Conservation (phyloP, 2,329 filamentous ascomycete species). For the Colletotrichum liaoningense region DNA sequence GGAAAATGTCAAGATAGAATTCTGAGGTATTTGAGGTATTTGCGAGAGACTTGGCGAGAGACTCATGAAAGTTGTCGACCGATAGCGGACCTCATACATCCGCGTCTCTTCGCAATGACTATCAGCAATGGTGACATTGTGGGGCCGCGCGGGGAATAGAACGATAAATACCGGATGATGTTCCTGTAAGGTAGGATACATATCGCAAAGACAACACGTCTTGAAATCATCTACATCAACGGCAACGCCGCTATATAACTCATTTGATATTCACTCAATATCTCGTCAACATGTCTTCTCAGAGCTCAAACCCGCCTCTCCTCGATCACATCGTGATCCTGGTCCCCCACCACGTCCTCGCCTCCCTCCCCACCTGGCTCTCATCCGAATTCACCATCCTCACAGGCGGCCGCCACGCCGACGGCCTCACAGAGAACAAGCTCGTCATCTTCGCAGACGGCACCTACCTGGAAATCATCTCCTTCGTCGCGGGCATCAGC, state of each 20-base stretch:
- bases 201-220: not conserved
- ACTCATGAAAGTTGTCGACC: not conserved
- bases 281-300: slow-evolving; percentile 11
- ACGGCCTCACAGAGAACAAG: slow-evolving; percentile 69
- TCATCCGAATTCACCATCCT: slow-evolving; percentile 66
- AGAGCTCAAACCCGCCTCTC: slow-evolving; percentile 39
- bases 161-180: slow-evolving; percentile 17
- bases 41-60: not conserved
- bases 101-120: slow-evolving; percentile 17
- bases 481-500: slow-evolving; percentile 57
- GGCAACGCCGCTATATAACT: too few relatives aligned
- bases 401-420: slow-evolving; percentile 71
- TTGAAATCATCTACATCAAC: not conserved
- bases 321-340: slow-evolving; percentile 76
- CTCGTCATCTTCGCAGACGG: slow-evolving; percentile 73
- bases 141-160: slow-evolving; percentile 32
- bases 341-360: slow-evolving; percentile 62
- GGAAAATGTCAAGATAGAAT: too few relatives aligned
- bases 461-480: slow-evolving; percentile 74
- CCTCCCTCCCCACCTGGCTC: slow-evolving; percentile 61
- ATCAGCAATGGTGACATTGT: slow-evolving; percentile 31
- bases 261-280: not conserved
- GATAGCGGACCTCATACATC: slow-evolving; percentile 16
- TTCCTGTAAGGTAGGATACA: not conserved
- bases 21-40: not conserved